Base-by-base conservation (phyloP, 2,329 filamentous ascomycete genomes). In the Xylariaceae sp. region DNA sequence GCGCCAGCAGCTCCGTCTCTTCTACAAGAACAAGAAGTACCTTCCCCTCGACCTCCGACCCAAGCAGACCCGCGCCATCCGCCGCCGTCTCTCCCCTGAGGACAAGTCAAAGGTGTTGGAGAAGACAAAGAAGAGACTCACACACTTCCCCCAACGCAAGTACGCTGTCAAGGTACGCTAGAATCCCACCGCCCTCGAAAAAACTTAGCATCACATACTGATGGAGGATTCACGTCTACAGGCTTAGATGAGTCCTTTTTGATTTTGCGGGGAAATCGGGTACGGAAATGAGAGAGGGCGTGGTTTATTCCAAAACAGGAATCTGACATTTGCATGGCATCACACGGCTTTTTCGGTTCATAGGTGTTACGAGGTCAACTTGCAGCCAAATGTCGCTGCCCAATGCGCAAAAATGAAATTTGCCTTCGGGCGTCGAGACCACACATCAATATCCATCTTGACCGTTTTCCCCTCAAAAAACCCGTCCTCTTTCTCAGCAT, bases 11-110 rank as follows among this genome's bases (percentile, higher is more conserved):
- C 91, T 99, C 74, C 92, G 92, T 74, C 85, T 97, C 71, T 97
- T 97, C 89, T 99, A 99, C 88, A 95, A 96, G 87, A 89, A 89
- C 88, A 97, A 97, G 90, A 97, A 97, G 86, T 97, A 97, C 87
- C 82, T 92, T 68, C 94, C 94, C 69, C 91, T 99, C 78, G 95
- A 99, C 80, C 92, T 99, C 83, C 90, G 94, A 80, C 81, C 92
- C 77, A 97, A 97, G 90, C 88, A 94, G 84, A 99, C 94, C 77
- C 92, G 94, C 74, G 94, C 92, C 77, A 95, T 97, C 82, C 92
- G 94, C 76, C 90, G 95, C 84, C 86, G 90, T 76, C 85, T 99
- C 81, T 93, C 89, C 75, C 88, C 90, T 79, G 86, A 95, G 85
- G 93, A 99, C 82, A 87, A 89, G 73, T 84, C 86, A 73, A 84